Conservation (phyloP, 2,329 filamentous ascomycete genomes). For the Xylogone sp. region DNA sequence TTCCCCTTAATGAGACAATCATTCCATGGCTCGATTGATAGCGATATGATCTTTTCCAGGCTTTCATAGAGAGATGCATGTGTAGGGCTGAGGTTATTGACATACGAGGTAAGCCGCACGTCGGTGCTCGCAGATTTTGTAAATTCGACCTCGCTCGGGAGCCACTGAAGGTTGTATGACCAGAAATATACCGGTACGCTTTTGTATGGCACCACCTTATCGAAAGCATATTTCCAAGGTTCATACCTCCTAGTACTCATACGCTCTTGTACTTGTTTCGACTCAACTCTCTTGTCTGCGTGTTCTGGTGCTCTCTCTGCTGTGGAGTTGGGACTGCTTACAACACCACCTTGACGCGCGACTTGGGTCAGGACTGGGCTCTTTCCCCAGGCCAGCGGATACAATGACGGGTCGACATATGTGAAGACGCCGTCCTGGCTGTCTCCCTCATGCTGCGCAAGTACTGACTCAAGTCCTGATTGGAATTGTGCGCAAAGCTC, state of each 20-base stretch:
- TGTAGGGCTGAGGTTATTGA: slow-evolving; percentile 37
- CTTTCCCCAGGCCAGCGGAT: slow-evolving; percentile 50
- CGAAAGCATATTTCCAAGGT: neutral
- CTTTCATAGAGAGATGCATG: slow-evolving; percentile 29
- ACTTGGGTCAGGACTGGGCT: slow-evolving; percentile 33
- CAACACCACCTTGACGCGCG: neutral
- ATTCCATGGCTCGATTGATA: slow-evolving; percentile 28
- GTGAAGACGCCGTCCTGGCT: slow-evolving; percentile 55
- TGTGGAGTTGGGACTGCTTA: slow-evolving; percentile 16
- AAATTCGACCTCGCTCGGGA: slow-evolving; percentile 33
- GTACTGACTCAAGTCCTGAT: slow-evolving; percentile 39
- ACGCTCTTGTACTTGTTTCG: too few relatives aligned
- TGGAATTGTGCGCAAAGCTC: slow-evolving; percentile 36
- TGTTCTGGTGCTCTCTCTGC: slow-evolving; percentile 10
- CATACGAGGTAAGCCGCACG: slow-evolving; percentile 16
- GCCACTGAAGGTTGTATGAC: slow-evolving; percentile 38
- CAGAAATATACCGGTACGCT: too few relatives aligned
- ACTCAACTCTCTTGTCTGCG: neutral
- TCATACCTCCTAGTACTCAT: too few relatives aligned
- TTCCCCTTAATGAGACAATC: slow-evolving; percentile 12
- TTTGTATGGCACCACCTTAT: too few relatives aligned
- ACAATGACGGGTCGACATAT: slow-evolving; percentile 59
- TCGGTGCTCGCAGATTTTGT: slow-evolving; percentile 1
- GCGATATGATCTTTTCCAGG: slow-evolving; percentile 30
- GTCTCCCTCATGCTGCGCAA: slow-evolving; percentile 50